A percentile compares a stretch with the other conserved stretches of the same genome.
phyloP scores from a whole-genome alignment of 305 asterid species.

The Solanum hybrid region DNA sequence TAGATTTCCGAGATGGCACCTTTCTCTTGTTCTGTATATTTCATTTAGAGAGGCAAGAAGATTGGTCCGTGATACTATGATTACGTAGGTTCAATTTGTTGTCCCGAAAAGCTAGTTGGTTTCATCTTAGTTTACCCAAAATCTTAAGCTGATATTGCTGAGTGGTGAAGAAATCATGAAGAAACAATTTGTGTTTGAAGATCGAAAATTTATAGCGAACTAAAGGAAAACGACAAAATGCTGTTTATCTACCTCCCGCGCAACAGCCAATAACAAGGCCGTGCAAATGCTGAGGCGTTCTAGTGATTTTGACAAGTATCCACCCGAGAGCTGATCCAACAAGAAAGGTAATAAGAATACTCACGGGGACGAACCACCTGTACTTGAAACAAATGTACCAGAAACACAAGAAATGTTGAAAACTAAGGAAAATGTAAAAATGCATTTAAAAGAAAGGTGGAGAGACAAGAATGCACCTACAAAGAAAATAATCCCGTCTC shows the following conservation, averaged over 20 bases:
- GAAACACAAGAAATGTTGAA: not conserved
- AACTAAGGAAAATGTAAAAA: not conserved
- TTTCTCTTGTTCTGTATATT: not conserved
- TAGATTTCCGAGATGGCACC: not conserved
- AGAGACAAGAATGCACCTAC: slow-evolving; percentile 19
- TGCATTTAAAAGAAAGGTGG: not conserved
- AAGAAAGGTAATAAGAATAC: slow-evolving; percentile 22
- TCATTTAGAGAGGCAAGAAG: not conserved
- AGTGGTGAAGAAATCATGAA: not conserved
- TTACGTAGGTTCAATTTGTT: not conserved
- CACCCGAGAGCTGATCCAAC: slow-evolving; percentile 36
- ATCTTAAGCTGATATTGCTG: not conserved
- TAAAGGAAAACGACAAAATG: not conserved
- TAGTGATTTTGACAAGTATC: slow-evolving; percentile 27
- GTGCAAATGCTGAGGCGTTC: slow-evolving; percentile 24
- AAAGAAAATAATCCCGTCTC: slow-evolving; percentile 21
- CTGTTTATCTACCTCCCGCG: slow-evolving; percentile 26
- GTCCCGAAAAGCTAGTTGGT: not conserved
- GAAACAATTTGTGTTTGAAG: not conserved
- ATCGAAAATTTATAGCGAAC: too few species aligned
- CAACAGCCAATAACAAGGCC: slow-evolving; percentile 42
- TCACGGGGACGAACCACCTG: slow-evolving; percentile 39
- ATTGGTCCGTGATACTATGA: not conserved
- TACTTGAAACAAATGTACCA: not conserved
- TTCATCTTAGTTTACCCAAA: not conserved